Evolutionary conservation across 2,329 filamentous ascomycete genomes (phyloP).

Genomic region (Purpureocillium lavendulum): DNA sequence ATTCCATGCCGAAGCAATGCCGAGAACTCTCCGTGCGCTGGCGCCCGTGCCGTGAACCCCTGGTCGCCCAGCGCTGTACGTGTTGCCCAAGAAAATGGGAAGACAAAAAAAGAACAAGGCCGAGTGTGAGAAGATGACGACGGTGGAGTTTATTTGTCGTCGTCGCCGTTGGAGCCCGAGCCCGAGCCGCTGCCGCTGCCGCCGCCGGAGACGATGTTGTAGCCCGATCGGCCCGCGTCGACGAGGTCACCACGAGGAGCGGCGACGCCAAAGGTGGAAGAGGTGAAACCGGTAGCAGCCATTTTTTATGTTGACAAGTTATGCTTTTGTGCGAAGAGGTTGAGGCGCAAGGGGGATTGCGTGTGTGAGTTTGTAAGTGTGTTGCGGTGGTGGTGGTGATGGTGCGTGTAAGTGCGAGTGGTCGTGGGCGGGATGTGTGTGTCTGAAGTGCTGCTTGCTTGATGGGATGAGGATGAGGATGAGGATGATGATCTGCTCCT

Average conservation of each 20-base stretch:
- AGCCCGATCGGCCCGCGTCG: constrained; percentile 33
- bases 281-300: constrained; percentile 14
- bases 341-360: too few relatives aligned
- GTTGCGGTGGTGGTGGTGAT: neutral
- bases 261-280: constrained; percentile 14
- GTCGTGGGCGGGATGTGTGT: neutral
- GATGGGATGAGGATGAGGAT: too few relatives aligned
- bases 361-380: neutral
- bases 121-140: too few relatives aligned
- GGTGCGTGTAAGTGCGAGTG: neutral
- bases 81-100: too few relatives aligned
- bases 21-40: too few relatives aligned
- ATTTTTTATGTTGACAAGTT: constrained; percentile 3
- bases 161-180: constrained; percentile 19
- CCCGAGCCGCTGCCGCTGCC: constrained; percentile 3
- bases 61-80: too few relatives aligned
- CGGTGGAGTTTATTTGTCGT: constrained; percentile 12
- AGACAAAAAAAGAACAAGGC: too few relatives aligned
- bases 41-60: too few relatives aligned
- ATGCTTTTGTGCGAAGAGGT: too few relatives aligned
- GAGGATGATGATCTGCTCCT: too few relatives aligned
- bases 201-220: constrained; percentile 28
- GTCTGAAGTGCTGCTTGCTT: neutral
- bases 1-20: too few relatives aligned
- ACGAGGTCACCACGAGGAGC: constrained; percentile 16